phyloP scores from a whole-genome alignment of 495 filamentous ascomycete species.

The Parachaetomium inaequale region DNA sequence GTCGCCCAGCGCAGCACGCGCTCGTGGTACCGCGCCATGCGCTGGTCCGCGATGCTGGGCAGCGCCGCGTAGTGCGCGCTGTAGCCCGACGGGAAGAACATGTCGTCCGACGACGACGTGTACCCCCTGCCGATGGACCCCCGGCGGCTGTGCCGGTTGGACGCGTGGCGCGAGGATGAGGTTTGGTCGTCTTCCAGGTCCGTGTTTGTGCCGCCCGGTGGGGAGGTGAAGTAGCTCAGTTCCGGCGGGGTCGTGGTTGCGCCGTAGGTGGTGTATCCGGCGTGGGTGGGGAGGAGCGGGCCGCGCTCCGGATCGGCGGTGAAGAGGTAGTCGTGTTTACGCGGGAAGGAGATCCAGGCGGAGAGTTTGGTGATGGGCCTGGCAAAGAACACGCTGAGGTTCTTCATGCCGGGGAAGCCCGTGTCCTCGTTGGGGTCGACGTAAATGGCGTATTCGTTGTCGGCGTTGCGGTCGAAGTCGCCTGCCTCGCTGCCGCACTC shows the following conservation, averaged over 20 bases:
- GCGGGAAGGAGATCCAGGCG: constrained; percentile 36
- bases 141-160: constrained; percentile 23
- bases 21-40: constrained; percentile 42
- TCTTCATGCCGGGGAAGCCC: constrained; percentile 47
- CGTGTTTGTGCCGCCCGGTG: constrained; percentile 18
- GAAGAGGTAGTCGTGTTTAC: neutral
- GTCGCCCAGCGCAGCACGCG: constrained; percentile 44
- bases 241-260: constrained; percentile 11
- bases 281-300: constrained; percentile 32
- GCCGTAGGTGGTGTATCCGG: neutral
- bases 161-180: constrained; percentile 10
- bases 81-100: constrained; percentile 39
- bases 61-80: constrained; percentile 43
- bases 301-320: constrained; percentile 25
- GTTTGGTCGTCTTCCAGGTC: constrained; percentile 25
- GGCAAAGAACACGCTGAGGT: constrained; percentile 41
- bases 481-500: constrained; percentile 58
- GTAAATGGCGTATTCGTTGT: constrained; percentile 52
- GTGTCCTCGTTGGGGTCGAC: constrained; percentile 51
- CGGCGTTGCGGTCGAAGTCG: constrained; percentile 34
- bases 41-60: constrained; percentile 41
- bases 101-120: constrained; percentile 29
- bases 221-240: constrained; percentile 23
- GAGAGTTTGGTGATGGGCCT: constrained; percentile 44
- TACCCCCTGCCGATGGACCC: constrained; percentile 28